Conservation (phyloP, 148 eudicot genomes). For the Heliamphora exappendiculata region DNA sequence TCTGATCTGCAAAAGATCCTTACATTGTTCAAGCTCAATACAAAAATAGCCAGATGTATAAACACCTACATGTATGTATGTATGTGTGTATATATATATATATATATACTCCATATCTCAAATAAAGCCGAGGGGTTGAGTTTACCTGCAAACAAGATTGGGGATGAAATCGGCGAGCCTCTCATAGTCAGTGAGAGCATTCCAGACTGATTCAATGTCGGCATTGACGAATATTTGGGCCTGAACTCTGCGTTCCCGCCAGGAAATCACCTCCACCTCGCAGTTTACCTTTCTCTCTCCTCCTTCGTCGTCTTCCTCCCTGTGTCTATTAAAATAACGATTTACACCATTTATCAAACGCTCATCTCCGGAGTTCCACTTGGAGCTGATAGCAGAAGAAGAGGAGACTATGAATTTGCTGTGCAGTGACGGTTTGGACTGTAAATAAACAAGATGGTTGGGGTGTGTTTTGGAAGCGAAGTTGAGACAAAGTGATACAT, state of each 20-base stretch:
- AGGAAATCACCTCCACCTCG: conserved; percentile 86
- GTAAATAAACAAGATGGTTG: conserved; percentile 2
- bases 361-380: conserved; percentile 17
- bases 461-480: conserved; percentile 19
- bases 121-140: neutral
- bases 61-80: neutral
- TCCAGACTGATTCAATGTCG: conserved; percentile 74
- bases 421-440: neutral
- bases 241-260: conserved; percentile 79
- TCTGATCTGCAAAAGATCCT: neutral
- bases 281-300: conserved; percentile 58
- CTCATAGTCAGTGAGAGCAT: conserved; percentile 90
- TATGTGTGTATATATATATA: neutral
- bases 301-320: neutral
- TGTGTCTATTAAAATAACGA: neutral
- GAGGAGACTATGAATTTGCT: conserved; percentile 10
- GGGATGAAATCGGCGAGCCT: conserved; percentile 94
- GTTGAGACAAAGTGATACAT: conserved; percentile 14
- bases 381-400: conserved; percentile 2
- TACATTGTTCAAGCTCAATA: neutral
- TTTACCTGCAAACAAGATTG: conserved; percentile 76
- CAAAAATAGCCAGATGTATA: neutral
- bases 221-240: conserved; percentile 65
- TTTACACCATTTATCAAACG: neutral
- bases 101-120: too few relatives aligned